These are phyloP conservation scores for Vaccinium darrowii DNA, from an alignment of 148 eudicot genomes.

Conservation along the genomic window DNA sequence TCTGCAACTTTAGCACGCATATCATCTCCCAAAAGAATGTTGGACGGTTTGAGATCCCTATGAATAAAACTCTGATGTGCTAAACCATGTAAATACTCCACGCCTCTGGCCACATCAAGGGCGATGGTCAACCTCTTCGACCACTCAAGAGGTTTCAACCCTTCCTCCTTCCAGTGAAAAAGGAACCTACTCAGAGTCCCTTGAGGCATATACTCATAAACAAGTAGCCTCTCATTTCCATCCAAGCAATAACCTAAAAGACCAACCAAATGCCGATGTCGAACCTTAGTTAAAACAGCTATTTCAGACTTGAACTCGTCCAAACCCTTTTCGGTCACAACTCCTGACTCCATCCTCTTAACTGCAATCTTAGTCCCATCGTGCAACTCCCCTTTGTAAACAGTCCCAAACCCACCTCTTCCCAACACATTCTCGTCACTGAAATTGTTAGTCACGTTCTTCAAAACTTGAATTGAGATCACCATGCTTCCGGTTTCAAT, in stretches of 20 bases:
- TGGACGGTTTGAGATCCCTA: conserved; percentile 47
- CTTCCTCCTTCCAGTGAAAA: conserved; percentile 46
- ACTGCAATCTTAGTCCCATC: conserved; percentile 69
- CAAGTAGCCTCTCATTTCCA: conserved; percentile 66
- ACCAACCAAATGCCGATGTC: conserved; percentile 62
- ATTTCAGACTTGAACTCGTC: conserved; percentile 64
- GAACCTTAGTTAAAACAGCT: conserved; percentile 61
- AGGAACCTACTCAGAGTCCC: conserved; percentile 53
- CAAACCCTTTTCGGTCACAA: conserved; percentile 48
- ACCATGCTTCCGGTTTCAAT: conserved; percentile 46
- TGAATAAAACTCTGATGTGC: conserved; percentile 49
- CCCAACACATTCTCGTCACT: conserved; percentile 48
- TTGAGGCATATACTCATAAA: conserved; percentile 67
- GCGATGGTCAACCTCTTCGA: conserved; percentile 34
- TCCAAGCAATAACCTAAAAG: conserved; percentile 59
- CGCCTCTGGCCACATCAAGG: conserved; percentile 47
- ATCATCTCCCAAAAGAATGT: conserved; percentile 45
- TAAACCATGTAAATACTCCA: conserved; percentile 41
- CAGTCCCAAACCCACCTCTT: conserved; percentile 59
- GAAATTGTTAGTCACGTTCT: conserved; percentile 49
- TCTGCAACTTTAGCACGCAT: conserved; percentile 49
- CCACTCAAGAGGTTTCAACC: conserved; percentile 44
- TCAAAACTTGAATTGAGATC: conserved; percentile 49
- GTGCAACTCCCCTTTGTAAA: conserved; percentile 56
- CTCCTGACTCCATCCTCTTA: conserved; percentile 58